Evolutionary conservation across 257 asterid genomes (phyloP), one percentile per base, ranked within the genome.

Genomic region (Plantago ovata): DNA sequence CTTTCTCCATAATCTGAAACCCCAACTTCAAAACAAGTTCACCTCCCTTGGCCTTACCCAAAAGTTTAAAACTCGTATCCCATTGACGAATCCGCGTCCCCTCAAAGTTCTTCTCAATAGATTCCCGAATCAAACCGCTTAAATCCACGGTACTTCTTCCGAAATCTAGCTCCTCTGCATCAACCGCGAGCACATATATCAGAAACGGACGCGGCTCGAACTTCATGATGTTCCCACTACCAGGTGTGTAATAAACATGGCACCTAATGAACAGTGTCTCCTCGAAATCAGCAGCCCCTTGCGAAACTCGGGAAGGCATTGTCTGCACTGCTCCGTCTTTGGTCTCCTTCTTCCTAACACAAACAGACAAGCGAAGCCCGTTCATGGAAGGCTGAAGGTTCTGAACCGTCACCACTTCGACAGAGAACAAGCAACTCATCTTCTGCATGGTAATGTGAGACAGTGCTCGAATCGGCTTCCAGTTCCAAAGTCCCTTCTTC

Each of bases 1-100:
- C 98, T 41, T 92, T 92, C 76, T 92, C 98, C 98, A 92, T 92
- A 7, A 92, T 88, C 74, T 92, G 98, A 64, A 92, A 92, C 13
- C 98, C 95, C 32, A 92, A 61, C 62, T 88, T 92, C 62, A 92
- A 66, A 16, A 85, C 81, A 32, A 88, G 87, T 63, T 89, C 90
- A 10, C 98, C 98, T 0, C 97, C 98, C 61, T 78, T 84, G 7
- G 98, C 98, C 58, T 92, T 92, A 4, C 97, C 96, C 0, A 75
- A 60, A 8, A 92, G 82, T 42, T 60, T 56, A 40, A 82, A 86
- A 40, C 67, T 69, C 2, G 66, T 74, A 48, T 92, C 95, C 98
- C 98, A 92, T 65, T 88, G 95, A 71, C 83, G 57, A 6, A 82
- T 57, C 20, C 97, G 66, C 0, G 78, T 28, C 0, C 98, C 98